Percentiles rank a stretch among this genome's conserved stretches.
Conservation (phyloP, 2,329 filamentous ascomycete genomes). For the Curvularia sp. region DNA sequence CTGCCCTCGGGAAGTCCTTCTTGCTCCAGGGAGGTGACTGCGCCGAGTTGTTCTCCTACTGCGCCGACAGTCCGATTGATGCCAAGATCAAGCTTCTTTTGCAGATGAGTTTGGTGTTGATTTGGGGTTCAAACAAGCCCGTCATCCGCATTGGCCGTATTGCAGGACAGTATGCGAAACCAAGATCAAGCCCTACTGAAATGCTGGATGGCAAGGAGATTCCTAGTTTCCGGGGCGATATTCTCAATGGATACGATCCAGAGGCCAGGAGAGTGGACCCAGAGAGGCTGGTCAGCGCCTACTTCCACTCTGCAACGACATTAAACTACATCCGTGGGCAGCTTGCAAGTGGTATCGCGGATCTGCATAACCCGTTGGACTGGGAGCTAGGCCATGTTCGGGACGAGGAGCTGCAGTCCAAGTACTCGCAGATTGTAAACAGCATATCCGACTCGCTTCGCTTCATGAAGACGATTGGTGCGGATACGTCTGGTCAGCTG, state of each 20-base stretch:
- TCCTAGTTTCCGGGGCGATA: conserved; percentile 92
- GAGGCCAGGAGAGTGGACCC: conserved; percentile 84
- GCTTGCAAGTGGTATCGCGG: conserved; percentile 85
- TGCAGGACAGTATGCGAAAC: conserved; percentile 98
- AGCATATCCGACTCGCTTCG: conserved; percentile 90
- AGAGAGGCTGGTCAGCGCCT: conserved; percentile 82
- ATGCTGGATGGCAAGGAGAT: conserved; percentile 79
- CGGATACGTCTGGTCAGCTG: conserved; percentile 81
- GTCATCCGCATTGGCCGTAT: conserved; percentile 95
- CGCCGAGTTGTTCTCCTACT: conserved; percentile 97
- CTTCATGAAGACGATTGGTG: conserved; percentile 93
- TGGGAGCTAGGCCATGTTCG: conserved; percentile 93
- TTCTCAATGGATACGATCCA: conserved; percentile 84
- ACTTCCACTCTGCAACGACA: conserved; percentile 94
- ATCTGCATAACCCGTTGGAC: conserved; percentile 90
- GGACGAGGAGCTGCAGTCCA: conserved; percentile 80
- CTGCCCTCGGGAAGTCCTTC: conserved; percentile 89
- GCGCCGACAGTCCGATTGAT: conserved; percentile 85
- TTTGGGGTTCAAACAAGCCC: conserved; percentile 82
- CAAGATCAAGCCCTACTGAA: conserved; percentile 87
- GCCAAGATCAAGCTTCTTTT: conserved; percentile 95
- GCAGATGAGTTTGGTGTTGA: conserved; percentile 95
- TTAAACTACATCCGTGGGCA: conserved; percentile 90
- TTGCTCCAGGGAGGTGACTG: conserved; percentile 96
- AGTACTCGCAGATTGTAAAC: conserved; percentile 83